These are phyloP conservation scores for Umbellularia californica DNA, from an alignment of 164 flowering plant genomes.

Conservation along the genomic window DNA sequence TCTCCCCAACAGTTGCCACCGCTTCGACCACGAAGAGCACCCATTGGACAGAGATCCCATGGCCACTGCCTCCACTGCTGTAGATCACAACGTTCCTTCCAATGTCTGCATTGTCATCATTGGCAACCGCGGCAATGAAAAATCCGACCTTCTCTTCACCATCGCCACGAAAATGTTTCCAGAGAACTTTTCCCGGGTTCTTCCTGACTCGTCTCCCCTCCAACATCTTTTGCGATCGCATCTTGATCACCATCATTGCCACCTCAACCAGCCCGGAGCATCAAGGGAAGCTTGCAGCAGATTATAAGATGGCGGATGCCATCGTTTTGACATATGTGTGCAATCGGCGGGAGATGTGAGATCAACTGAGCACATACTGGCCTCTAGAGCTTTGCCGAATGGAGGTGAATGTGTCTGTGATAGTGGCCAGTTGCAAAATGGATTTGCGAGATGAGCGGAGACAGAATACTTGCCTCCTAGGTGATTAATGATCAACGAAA, in stretches of 20 bases:
- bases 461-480: constrained; percentile 28
- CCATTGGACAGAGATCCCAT: not conserved
- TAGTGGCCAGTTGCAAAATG: constrained; percentile 74
- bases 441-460: constrained; percentile 74
- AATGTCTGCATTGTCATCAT: constrained; percentile 71
- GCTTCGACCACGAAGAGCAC: too few species aligned
- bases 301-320: constrained; percentile 77
- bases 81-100: constrained; percentile 21
- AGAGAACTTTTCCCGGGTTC: constrained; percentile 45
- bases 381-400: constrained; percentile 82
- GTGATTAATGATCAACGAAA: constrained; percentile 27
- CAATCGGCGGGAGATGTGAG: constrained; percentile 68
- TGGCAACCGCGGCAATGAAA: constrained; percentile 79
- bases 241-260: constrained; percentile 74
- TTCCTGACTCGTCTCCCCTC: constrained; percentile 75
- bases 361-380: constrained; percentile 68
- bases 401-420: constrained; percentile 62
- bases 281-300: constrained; percentile 58
- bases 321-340: constrained; percentile 93
- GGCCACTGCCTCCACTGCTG: constrained; percentile 5
- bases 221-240: constrained; percentile 65
- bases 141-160: constrained; percentile 66
- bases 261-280: constrained; percentile 68
- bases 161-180: constrained; percentile 68
- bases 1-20: too few species aligned